These are phyloP conservation scores for Ogataea degrootiae DNA, from an alignment of 805 yeast species.

Conservation along the genomic window DNA sequence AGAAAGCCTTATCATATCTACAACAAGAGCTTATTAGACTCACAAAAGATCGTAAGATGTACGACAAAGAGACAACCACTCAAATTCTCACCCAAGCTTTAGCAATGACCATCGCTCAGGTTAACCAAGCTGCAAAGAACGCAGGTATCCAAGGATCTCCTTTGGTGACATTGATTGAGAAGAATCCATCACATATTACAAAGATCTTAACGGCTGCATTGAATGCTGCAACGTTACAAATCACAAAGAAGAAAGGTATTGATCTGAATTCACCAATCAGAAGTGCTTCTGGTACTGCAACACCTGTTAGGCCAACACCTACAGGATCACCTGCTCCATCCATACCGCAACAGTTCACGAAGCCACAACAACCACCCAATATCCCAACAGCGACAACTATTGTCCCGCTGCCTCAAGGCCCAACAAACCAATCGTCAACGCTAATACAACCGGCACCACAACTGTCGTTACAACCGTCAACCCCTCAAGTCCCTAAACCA, in stretches of 20 bases:
- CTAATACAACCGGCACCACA: not conserved
- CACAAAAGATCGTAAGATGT: slow-evolving; percentile 71
- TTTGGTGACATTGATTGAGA: slow-evolving; percentile 69
- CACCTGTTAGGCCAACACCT: slow-evolving; percentile 24
- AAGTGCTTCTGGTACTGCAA: slow-evolving; percentile 6
- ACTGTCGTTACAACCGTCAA: not conserved
- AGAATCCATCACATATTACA: slow-evolving; percentile 76
- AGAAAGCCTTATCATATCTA: slow-evolving; percentile 71
- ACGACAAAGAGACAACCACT: slow-evolving; percentile 78
- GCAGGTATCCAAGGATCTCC: slow-evolving; percentile 80
- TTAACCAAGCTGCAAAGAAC: slow-evolving; percentile 80
- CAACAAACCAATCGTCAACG: not conserved
- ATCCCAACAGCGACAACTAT: slow-evolving; percentile 2
- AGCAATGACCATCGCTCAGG: slow-evolving; percentile 90
- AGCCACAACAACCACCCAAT: not conserved
- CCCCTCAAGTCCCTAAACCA: not conserved
- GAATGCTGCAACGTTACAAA: slow-evolving; percentile 66
- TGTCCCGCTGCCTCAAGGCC: not conserved
- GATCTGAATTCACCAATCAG: slow-evolving; percentile 20
- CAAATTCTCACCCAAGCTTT: slow-evolving; percentile 83
- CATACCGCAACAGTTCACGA: not conserved
- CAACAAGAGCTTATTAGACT: slow-evolving; percentile 82
- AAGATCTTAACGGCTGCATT: slow-evolving; percentile 75
- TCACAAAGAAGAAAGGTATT: slow-evolving; percentile 48
- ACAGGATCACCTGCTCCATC: slow-evolving; percentile 9